Evolutionary conservation across 345 rosid species (phyloP).

Genomic region (Moringa oleifera): DNA sequence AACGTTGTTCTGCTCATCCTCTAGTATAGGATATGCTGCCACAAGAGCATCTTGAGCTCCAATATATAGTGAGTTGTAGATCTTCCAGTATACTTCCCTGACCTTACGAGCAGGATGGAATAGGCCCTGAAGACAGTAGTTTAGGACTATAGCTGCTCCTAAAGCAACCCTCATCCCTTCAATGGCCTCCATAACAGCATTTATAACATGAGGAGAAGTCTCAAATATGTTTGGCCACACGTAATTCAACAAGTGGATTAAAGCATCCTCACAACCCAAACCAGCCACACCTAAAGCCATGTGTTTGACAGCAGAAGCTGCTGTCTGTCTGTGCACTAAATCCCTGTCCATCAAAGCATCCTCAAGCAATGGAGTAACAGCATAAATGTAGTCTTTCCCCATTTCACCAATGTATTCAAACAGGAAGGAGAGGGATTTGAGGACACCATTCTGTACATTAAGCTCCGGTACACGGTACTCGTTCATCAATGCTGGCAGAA

Average conservation of each 20-base stretch:
- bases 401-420: conserved; percentile 98
- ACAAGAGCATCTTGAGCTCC: conserved; percentile 94
- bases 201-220: conserved; percentile 97
- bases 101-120: conserved; percentile 99
- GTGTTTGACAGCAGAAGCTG: conserved; percentile 97
- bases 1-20: conserved; percentile 69
- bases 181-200: conserved; percentile 97
- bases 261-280: conserved; percentile 95
- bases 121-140: conserved; percentile 95
- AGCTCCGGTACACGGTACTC: conserved; percentile 99
- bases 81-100: conserved; percentile 99
- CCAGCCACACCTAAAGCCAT: conserved; percentile 99
- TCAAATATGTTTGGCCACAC: conserved; percentile 99
- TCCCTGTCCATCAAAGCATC: conserved; percentile 99
- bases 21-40: conserved; percentile 82
- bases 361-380: conserved; percentile 96
- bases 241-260: conserved; percentile 80
- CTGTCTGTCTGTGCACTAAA: conserved; percentile 96
- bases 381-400: conserved; percentile 98
- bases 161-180: conserved; percentile 97
- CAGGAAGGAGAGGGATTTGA: conserved; percentile 91
- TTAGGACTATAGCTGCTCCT: conserved; percentile 80
- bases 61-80: conserved; percentile 89
- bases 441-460: conserved; percentile 95
- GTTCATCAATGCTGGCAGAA: conserved; percentile 92